Evolutionary conservation across 441 rosid genomes (phyloP), one percentile per base, ranked within the genome.

Genomic region (Gossypium lobatum): DNA sequence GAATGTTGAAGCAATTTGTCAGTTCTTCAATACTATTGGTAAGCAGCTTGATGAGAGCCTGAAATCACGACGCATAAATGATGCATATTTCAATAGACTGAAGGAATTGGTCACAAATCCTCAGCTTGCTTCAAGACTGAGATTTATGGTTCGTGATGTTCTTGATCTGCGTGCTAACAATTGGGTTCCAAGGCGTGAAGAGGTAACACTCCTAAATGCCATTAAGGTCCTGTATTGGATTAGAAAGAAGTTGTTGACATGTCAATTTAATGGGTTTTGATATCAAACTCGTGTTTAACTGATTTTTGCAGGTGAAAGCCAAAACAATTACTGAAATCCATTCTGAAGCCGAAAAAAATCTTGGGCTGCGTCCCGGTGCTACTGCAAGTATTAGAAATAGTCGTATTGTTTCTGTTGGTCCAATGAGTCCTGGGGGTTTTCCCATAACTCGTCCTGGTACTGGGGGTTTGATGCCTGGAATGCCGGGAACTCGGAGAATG

Each of bases 401-500:
- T 54, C 91, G 92, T 13, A 75, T 79, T 78, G 77, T 61, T n/a
- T 80, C 91, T 71, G 80, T 83, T 52, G 78, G 80, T 64, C 73
- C 88, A 7, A 89, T 86, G 48, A 54, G 89, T 13, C 82, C 91
- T 52, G 88, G 86, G 45, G 88, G 84, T 75, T 89, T 86, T 72
- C 91, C 91, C 21, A 84, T 87, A 45, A 79, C 79, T 54, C 86
- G 91, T 61, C 98, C 77, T 72, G 98, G 96, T 26, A 37, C 84
- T 0, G 92, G 92, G 0, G 93, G 92, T 28, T 78, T 83, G 90
- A 85, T 92, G 86, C 98, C 91, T 57, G 89, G 91, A 69, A 93
- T 93, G 98, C 98, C 98, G 2, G 97, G 98, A 66, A 64, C 86
- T 16, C 85, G 97, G 78, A 93, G 90, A 84, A 95, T 95, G 98